Conservation (phyloP, 768 basidiomycete genomes). For the Leccinellum albellum region DNA sequence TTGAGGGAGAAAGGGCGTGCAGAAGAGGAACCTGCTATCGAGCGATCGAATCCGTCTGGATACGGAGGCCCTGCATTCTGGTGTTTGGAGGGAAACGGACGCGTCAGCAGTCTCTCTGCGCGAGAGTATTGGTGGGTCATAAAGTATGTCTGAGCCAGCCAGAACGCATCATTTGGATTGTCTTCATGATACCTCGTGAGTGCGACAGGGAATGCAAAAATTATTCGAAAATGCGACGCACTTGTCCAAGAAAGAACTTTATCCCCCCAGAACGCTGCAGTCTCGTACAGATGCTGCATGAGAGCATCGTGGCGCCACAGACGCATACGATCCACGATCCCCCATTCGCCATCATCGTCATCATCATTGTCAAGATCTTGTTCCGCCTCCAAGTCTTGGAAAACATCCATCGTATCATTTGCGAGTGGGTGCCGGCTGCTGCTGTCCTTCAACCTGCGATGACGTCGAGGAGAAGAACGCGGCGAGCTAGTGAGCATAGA, state of each 20-base stretch:
- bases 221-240: constrained; percentile 39
- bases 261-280: constrained; percentile 98
- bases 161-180: constrained; percentile 97
- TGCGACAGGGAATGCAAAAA: constrained; percentile 5
- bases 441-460: constrained; percentile 53
- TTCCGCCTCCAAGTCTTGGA: constrained; percentile 61
- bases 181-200: constrained; percentile 41
- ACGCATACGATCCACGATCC: constrained; percentile 91
- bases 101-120: constrained; percentile 84
- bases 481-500: constrained; percentile 76
- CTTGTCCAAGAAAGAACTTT: constrained; percentile 96
- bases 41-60: constrained; percentile 22
- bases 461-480: constrained; percentile 60
- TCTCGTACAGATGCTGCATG: constrained; percentile 97
- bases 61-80: constrained; percentile 35
- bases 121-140: constrained; percentile 94
- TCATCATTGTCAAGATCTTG: constrained; percentile 58
- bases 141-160: constrained; percentile 97
- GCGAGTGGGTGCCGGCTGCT: constrained; percentile 67
- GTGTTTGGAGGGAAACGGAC: constrained; percentile 67
- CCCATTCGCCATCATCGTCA: constrained; percentile 65
- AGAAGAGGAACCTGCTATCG: constrained; percentile 23
- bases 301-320: constrained; percentile 97
- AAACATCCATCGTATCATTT: constrained; percentile 71
- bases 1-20: constrained; percentile 41